phyloP scores from a whole-genome alignment of 2,329 filamentous ascomycete species.

The Zymoseptoria crescenta region DNA sequence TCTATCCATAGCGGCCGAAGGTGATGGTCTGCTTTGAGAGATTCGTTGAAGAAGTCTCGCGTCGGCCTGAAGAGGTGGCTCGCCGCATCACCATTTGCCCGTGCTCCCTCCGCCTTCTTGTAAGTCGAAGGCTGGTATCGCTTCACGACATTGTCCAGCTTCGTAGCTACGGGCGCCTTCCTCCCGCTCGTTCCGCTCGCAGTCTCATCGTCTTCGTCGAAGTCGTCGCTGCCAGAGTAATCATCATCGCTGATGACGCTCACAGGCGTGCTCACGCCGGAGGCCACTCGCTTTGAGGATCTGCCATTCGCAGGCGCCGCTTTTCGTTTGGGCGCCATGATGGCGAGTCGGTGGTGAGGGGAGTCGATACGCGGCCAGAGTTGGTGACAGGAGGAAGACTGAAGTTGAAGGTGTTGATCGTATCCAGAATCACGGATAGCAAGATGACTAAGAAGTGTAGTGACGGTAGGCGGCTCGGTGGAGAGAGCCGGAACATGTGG shows the following conservation, averaged over 20 bases:
- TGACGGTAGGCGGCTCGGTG: neutral
- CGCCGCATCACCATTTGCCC: slow-evolving; percentile 42
- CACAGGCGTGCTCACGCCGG: slow-evolving; percentile 35
- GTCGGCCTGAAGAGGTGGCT: slow-evolving; percentile 49
- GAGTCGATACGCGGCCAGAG: neutral
- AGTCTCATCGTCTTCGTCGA: slow-evolving; percentile 27
- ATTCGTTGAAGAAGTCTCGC: slow-evolving; percentile 73
- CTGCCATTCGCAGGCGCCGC: slow-evolving; percentile 28
- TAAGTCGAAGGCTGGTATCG: slow-evolving; percentile 48
- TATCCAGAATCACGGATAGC: neutral
- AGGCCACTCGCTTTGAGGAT: slow-evolving; percentile 32
- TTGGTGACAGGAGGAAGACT: neutral
- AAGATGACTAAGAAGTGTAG: neutral
- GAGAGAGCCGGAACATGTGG: neutral
- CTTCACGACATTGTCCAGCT: slow-evolving; percentile 35
- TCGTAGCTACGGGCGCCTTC: neutral
- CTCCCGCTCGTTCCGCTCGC: slow-evolving; percentile 11
- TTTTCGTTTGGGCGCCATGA: slow-evolving; percentile 34
- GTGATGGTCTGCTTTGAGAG: slow-evolving; percentile 79
- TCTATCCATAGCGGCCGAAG: slow-evolving; percentile 93
- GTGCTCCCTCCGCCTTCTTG: slow-evolving; percentile 32
- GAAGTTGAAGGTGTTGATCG: neutral
- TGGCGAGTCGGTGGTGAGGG: neutral
- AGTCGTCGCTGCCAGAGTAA: slow-evolving; percentile 40
- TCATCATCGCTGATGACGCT: slow-evolving; percentile 50